phyloP scores from a whole-genome alignment of 345 rosid species.

The Geranium brycei region DNA sequence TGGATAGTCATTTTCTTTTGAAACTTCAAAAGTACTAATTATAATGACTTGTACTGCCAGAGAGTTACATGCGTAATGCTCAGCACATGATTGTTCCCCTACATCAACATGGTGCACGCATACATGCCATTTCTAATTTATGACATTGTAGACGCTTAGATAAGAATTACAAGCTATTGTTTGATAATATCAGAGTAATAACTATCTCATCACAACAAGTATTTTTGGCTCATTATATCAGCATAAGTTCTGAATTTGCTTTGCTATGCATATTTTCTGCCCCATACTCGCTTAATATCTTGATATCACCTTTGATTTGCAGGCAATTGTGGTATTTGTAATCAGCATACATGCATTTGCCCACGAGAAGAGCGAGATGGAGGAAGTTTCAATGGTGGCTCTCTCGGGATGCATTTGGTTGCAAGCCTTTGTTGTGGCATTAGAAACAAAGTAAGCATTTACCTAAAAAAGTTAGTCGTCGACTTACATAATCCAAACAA shows the following conservation, averaged over 20 bases:
- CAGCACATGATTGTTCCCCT: background rate
- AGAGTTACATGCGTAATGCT: background rate
- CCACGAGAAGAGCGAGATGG: constrained; percentile 88
- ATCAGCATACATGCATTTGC: constrained; percentile 80
- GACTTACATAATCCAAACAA: background rate
- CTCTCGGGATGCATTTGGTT: constrained; percentile 97
- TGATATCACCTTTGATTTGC: constrained; percentile 20
- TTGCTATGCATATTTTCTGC: background rate
- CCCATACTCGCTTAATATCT: background rate
- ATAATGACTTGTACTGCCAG: background rate
- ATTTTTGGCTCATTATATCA: background rate
- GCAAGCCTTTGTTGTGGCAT: constrained; percentile 86
- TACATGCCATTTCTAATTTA: background rate
- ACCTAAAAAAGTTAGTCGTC: background rate
- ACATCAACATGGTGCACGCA: background rate
- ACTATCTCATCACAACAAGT: background rate
- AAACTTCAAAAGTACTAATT: no score
- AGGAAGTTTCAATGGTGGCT: constrained; percentile 89
- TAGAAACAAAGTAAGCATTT: constrained; percentile 79
- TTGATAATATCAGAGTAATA: background rate
- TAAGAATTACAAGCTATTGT: background rate
- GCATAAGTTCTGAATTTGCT: background rate
- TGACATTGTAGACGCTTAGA: background rate
- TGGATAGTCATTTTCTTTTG: background rate
- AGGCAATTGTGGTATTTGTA: constrained; percentile 84